These are phyloP conservation scores for Penicillium verhagenii DNA, from an alignment of 495 filamentous ascomycete genomes.

Conservation along the genomic window DNA sequence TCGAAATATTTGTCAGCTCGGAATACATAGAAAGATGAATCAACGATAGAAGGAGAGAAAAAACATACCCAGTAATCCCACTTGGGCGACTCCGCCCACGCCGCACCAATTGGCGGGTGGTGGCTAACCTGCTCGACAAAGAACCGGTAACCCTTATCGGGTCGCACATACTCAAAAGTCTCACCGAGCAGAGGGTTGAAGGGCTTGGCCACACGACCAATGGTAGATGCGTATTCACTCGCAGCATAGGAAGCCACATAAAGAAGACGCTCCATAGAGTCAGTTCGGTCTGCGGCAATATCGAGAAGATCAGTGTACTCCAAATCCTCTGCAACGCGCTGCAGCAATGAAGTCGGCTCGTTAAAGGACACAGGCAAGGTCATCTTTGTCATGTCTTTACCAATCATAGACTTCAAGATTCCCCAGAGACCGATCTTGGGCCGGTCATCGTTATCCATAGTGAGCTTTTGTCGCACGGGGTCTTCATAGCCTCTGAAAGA, in stretches of 20 bases:
- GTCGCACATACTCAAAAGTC: constrained; percentile 93
- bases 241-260: constrained; percentile 95
- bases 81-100: constrained; percentile 85
- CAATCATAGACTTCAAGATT: constrained; percentile 98
- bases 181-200: constrained; percentile 97
- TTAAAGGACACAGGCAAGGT: constrained; percentile 98
- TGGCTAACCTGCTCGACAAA: constrained; percentile 99
- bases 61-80: constrained; percentile 86
- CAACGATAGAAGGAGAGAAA: too few relatives aligned
- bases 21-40: neutral
- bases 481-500: constrained; percentile 93
- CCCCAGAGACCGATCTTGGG: constrained; percentile 95
- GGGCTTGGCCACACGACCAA: constrained; percentile 93
- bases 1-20: constrained; percentile 1
- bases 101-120: constrained; percentile 92
- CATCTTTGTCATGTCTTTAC: constrained; percentile 99
- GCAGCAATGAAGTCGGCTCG: constrained; percentile 94
- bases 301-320: constrained; percentile 95
- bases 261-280: constrained; percentile 90
- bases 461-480: constrained; percentile 70
- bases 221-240: constrained; percentile 94
- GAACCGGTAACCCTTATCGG: constrained; percentile 96
- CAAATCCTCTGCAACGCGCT: constrained; percentile 95
- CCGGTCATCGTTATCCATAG: constrained; percentile 88
- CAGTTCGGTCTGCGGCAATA: constrained; percentile 77